A percentile compares a stretch with the other conserved stretches of the same genome.
phyloP scores from a whole-genome alignment of 2,329 filamentous ascomycete species.

The Ustilaginoidea virens region DNA sequence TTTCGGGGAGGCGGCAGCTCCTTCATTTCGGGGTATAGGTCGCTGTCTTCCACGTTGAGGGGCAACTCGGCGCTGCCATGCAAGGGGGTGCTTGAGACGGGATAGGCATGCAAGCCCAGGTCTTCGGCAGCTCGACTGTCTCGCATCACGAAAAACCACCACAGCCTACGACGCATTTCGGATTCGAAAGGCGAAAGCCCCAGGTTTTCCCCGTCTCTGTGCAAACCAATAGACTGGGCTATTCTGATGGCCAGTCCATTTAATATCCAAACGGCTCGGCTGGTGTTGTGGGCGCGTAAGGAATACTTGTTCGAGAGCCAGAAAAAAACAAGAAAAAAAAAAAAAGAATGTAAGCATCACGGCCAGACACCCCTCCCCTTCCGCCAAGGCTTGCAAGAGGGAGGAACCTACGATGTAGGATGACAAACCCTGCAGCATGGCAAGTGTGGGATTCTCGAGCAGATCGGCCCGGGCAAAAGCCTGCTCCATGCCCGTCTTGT shows the following conservation, averaged over 20 bases:
- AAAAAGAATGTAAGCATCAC: background rate
- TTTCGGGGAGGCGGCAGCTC: constrained; percentile 18
- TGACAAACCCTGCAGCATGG: constrained; percentile 18
- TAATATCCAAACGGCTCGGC: constrained; percentile 22
- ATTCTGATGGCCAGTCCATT: constrained; percentile 29
- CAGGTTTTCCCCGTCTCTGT: constrained; percentile 31
- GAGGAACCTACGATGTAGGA: constrained; percentile 20
- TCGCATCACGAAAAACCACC: constrained; percentile 35
- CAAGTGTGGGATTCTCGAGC: constrained; percentile 21
- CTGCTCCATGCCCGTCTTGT: constrained; percentile 20
- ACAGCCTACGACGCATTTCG: constrained; percentile 39
- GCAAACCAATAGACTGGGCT: constrained; percentile 35
- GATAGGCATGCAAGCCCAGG: constrained; percentile 24
- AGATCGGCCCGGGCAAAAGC: constrained; percentile 22
- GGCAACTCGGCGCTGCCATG: constrained; percentile 32
- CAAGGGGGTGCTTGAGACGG: constrained; percentile 1
- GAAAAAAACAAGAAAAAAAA: background rate
- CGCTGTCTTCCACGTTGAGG: constrained; percentile 38
- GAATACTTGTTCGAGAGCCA: constrained; percentile 1
- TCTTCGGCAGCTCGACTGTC: constrained; percentile 39
- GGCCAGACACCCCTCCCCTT: background rate
- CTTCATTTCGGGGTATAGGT: constrained; percentile 27
- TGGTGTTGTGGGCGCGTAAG: constrained; percentile 17
- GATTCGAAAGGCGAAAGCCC: constrained; percentile 35
- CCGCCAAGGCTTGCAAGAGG: no score